Conservation (phyloP, 2,329 filamentous ascomycete genomes). For the Claviceps lovelessii region DNA sequence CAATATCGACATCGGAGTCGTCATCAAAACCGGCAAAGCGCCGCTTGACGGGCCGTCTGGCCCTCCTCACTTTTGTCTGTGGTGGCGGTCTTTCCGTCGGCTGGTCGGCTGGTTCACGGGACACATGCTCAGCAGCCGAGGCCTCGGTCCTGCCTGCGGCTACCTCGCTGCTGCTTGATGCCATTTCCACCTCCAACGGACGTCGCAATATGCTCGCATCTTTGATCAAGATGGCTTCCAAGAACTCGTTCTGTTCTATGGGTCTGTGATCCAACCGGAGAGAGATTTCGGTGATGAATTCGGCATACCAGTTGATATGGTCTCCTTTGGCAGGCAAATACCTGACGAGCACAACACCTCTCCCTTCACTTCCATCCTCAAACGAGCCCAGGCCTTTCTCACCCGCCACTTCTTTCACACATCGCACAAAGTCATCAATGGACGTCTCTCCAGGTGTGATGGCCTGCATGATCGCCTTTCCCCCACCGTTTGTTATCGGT, state of each 20-base stretch:
- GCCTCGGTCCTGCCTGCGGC: conserved; percentile 4
- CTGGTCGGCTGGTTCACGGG: conserved; percentile 4
- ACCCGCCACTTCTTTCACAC: conserved; percentile 60
- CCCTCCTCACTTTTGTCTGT: conserved; percentile 8
- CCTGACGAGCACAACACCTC: conserved; percentile 66
- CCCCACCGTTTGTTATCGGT: conserved; percentile 63
- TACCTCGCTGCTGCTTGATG: conserved; percentile 11
- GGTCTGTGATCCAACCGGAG: conserved; percentile 63
- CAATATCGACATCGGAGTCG: conserved; percentile 22
- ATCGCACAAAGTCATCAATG: conserved; percentile 62
- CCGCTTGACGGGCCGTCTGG: conserved; percentile 29
- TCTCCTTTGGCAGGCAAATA: conserved; percentile 46
- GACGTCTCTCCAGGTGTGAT: conserved; percentile 49
- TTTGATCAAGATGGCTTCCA: conserved; percentile 75
- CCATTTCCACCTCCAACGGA: conserved; percentile 40
- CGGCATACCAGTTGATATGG: conserved; percentile 49
- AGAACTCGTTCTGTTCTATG: conserved; percentile 79
- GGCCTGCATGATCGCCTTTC: conserved; percentile 60
- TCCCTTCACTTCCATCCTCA: conserved; percentile 47
- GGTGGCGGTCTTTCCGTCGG: neutral
- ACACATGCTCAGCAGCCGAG: conserved; percentile 1
- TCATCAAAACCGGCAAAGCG: conserved; percentile 61
- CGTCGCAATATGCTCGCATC: conserved; percentile 60
- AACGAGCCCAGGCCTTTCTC: conserved; percentile 56
- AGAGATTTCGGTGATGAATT: conserved; percentile 56